Base-by-base conservation (phyloP, 202 grass and related monocot genomes). In the Brachypodium distachyon region DNA sequence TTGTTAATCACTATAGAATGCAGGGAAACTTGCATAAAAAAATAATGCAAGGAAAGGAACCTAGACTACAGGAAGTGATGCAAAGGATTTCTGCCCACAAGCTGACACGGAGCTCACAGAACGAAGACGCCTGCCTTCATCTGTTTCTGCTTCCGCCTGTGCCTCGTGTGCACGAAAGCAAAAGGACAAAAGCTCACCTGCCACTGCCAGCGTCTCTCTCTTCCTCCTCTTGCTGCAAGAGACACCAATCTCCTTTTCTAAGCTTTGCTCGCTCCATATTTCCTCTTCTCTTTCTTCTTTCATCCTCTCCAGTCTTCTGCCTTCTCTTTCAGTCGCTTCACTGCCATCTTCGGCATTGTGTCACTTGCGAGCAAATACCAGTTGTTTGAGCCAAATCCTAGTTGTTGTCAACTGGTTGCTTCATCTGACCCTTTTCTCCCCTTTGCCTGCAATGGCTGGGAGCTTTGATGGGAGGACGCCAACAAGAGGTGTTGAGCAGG, bases 401-500 rank as follows among this genome's bases (percentile, higher is more conserved):
- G 44, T 18, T 55, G 12, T 21, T 18, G 31, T 18, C 41, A 8
- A 29, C 70, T 18, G 61, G 34, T 54, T 61, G 53, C 14, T 70
- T 34, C 42, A 38, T 36, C 77, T 37, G 44, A 9, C 49, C 2
- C 6, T 46, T 10, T 4, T 59, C 50, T 62, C 81, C 53, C 17
- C 11, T 27, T 10, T 41, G 62, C 49, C 50, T 44, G 53, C 72
- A 50, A 93, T 76, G 84, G 78, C 66, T 18, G 83, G 55, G 75
- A 82, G 67, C 85, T 79, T 89, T 17, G 87, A 90, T 16, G 82
- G 72, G 56, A 77, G 77, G 77, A 48, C 27, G 63, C 87, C 83
- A 18, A 72, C 78, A 6, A 87, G 90, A 85, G 80, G 80, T 0
- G 87, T 89, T 23, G 90, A 90, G 52, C 87, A 93, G 90, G 90